Base-by-base conservation (phyloP, 345 rosid species). In the Citrus inodora region DNA sequence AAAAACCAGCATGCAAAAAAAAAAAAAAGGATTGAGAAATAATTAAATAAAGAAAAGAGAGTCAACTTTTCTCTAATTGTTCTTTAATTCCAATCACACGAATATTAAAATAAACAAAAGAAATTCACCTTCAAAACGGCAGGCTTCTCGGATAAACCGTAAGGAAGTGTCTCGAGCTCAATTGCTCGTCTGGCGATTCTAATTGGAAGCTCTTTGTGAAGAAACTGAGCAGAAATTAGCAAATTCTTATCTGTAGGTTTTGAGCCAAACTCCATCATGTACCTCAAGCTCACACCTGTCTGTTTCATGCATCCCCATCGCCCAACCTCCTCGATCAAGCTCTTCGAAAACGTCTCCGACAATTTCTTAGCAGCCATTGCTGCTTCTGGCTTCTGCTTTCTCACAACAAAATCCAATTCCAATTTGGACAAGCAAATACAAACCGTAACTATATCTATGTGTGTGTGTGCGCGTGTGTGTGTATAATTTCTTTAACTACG, bases 201-300 rank as follows among this genome's bases (percentile, higher is more conserved):
- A 81, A 93, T 94, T 32, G 98, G 90, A 13, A 97, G 87, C 73
- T 97, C 99, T 86, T 94, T 94, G 74, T 92, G 97, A 37, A 94
- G 89, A 78, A 94, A 96, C 83, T 92, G 97, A 64, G 97, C 98
- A 1, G 97, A 90, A 27, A 97, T 84, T 78, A 97, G 70, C 78
- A 96, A 80, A 78, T 90, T 96, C 24, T 79, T 85, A 51, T 86
- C 86, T 4, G 90, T 90, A 7, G 98, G 98, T 13, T 59, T 82
- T 10, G 97, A 90, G 61, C 97, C 97, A 68, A 94, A 96, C 70
- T 96, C 95, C 98, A 96, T 92, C 99, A 94, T 96, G 82, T 92
- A 92, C 83, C 94, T 85, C 68, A 94, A 83, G 74, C 95, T 93
- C 6, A 96, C 98, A 40, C 99, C 98, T 0, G 92, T 92, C 82